Percentiles rank a stretch among this genome's conserved stretches.
These are phyloP conservation scores for Chaetomium cochliodes DNA, from an alignment of 495 filamentous ascomycete species.

Conservation along the genomic window DNA sequence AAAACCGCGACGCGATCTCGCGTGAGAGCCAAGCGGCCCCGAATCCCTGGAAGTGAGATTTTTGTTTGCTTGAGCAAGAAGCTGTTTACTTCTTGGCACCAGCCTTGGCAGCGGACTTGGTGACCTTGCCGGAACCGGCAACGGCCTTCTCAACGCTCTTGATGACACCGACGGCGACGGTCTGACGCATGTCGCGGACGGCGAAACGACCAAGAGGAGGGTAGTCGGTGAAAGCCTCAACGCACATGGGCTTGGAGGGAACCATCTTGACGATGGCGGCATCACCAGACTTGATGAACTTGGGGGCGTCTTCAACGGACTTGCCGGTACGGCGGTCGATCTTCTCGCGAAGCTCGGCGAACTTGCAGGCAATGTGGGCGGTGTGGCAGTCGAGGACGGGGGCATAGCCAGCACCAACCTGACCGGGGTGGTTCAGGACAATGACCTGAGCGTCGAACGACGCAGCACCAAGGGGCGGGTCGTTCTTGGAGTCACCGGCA, in stretches of 20 bases:
- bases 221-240: constrained; percentile 99
- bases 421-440: constrained; percentile 99
- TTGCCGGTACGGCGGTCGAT: constrained; percentile 99
- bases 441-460: constrained; percentile 99
- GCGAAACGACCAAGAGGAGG: constrained; percentile 98
- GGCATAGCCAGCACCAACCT: constrained; percentile 98
- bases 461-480: constrained; percentile 83
- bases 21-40: constrained; percentile 21
- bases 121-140: constrained; percentile 48
- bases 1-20: constrained; percentile 24
- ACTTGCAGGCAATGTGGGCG: constrained; percentile 99
- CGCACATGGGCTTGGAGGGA: constrained; percentile 99
- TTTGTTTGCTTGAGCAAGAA: constrained; percentile 26
- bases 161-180: constrained; percentile 97
- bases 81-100: constrained; percentile 50
- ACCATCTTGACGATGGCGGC: constrained; percentile 99
- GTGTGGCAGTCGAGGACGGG: constrained; percentile 99
- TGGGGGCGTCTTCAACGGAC: constrained; percentile 83
- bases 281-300: constrained; percentile 99
- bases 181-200: constrained; percentile 90
- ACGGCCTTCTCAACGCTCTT: constrained; percentile 57
- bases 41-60: constrained; percentile 25
- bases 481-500: constrained; percentile 99
- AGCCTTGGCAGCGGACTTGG: constrained; percentile 78
- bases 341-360: constrained; percentile 97